These are phyloP conservation scores for Phlyctochytrium arcticum DNA, from an alignment of 192 early-diverging fungal genomes.

Conservation along the genomic window DNA sequence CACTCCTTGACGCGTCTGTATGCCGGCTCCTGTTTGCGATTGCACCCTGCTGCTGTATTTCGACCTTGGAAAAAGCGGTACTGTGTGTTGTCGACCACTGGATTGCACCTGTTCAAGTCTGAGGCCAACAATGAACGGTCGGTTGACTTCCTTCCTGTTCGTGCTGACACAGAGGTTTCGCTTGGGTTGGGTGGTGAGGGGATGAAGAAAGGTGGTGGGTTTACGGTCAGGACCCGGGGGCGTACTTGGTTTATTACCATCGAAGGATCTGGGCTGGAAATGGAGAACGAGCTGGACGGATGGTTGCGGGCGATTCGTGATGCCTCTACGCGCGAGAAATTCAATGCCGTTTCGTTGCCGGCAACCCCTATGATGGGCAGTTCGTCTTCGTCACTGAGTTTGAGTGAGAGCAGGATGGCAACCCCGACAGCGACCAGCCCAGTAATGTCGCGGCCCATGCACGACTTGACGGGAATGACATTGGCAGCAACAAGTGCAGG, in stretches of 20 bases:
- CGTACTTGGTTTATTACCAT: background rate
- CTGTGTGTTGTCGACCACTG: background rate
- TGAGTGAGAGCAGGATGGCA: too few species aligned
- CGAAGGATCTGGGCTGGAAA: background rate
- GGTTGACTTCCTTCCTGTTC: background rate
- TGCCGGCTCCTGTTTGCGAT: background rate
- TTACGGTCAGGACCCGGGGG: background rate
- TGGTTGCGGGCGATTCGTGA: background rate
- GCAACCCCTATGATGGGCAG: too few species aligned
- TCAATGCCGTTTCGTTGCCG: background rate
- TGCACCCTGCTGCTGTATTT: background rate
- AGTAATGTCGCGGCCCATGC: too few species aligned
- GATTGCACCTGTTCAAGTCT: background rate
- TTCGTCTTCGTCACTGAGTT: too few species aligned
- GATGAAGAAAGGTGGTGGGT: background rate
- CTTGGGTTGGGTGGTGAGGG: background rate
- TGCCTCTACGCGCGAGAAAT: background rate
- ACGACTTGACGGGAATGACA: too few species aligned
- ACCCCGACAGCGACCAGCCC: too few species aligned
- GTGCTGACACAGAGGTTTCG: background rate
- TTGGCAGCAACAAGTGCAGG: too few species aligned
- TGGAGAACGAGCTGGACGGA: background rate
- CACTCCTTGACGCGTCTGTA: background rate
- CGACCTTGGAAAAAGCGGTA: background rate
- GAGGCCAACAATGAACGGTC: background rate